Evolutionary conservation across 306 rosid species (phyloP).

Genomic region (Boehmeria nivea): DNA sequence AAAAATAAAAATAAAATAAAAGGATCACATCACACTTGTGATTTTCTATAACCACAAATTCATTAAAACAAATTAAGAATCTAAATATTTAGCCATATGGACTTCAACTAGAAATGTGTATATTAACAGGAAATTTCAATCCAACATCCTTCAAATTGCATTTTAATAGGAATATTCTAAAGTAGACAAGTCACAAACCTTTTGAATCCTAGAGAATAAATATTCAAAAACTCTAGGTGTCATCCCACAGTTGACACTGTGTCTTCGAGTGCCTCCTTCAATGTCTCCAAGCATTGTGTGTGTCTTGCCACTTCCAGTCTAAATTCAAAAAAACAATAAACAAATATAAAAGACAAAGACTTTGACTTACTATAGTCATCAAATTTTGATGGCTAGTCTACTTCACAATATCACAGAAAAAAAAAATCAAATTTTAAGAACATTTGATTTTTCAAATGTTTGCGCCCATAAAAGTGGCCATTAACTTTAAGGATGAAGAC

Average conservation of each 20-base stretch:
- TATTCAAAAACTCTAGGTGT: constrained; percentile 96
- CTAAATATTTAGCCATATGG: too few species aligned
- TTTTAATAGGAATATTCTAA: too few species aligned
- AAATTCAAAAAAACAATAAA: constrained; percentile 19
- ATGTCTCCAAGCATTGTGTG: constrained; percentile 99
- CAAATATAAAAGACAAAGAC: neutral
- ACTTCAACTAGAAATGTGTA: too few species aligned
- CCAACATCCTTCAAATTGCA: neutral
- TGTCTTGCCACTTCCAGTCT: constrained; percentile 99
- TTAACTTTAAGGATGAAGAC: constrained; percentile 23
- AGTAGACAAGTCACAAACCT: constrained; percentile 42
- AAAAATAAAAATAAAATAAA: too few species aligned
- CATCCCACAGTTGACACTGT: constrained; percentile 97
- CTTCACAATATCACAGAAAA: neutral
- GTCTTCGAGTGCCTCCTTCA: constrained; percentile 94
- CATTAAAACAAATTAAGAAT: neutral
- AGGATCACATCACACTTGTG: too few species aligned
- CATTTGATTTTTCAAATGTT: neutral
- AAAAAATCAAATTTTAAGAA: neutral
- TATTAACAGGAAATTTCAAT: neutral
- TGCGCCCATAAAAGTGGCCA: neutral
- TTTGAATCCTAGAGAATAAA: constrained; percentile 84
- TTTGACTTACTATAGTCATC: neutral
- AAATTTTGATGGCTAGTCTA: neutral
- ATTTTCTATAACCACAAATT: neutral